phyloP scores from a whole-genome alignment of 1,139 yeast genomes.

The Torulaspora pretoriensis region DNA sequence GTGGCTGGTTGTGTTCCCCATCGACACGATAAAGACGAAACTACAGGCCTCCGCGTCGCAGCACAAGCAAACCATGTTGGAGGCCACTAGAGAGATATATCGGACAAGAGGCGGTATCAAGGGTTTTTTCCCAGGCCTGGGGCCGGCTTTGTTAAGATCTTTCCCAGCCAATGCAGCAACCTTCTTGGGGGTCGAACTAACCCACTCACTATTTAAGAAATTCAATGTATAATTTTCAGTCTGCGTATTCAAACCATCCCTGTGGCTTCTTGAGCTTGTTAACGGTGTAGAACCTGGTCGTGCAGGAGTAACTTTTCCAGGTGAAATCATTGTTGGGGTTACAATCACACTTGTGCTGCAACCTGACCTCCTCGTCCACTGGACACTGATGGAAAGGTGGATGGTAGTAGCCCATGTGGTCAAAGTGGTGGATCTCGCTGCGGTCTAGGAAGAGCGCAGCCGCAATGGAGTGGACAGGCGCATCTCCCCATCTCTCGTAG shows the following conservation, averaged over 20 bases:
- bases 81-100: slow-evolving; percentile 61
- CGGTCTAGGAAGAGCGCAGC: slow-evolving; percentile 66
- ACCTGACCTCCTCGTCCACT: slow-evolving; percentile 52
- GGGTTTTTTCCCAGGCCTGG: slow-evolving; percentile 96
- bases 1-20: slow-evolving; percentile 97
- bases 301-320: slow-evolving; percentile 84
- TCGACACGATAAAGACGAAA: slow-evolving; percentile 89
- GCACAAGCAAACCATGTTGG: slow-evolving; percentile 51
- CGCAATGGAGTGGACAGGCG: slow-evolving; percentile 85
- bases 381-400: slow-evolving; percentile 84
- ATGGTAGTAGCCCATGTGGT: slow-evolving; percentile 79
- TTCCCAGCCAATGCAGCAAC: slow-evolving; percentile 99
- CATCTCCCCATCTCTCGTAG: slow-evolving; percentile 96
- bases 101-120: slow-evolving; percentile 69
- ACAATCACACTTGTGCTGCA: slow-evolving; percentile 61
- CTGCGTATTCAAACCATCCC: slow-evolving; percentile 66
- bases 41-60: slow-evolving; percentile 65
- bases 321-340: slow-evolving; percentile 74
- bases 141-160: slow-evolving; percentile 89
- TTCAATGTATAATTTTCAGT: slow-evolving; percentile 19
- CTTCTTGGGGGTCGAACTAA: slow-evolving; percentile 89
- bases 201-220: slow-evolving; percentile 61
- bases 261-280: slow-evolving; percentile 61
- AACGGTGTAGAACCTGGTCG: slow-evolving; percentile 63
- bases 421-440: slow-evolving; percentile 70